Conservation (phyloP, 257 asterid genomes). For the Thymus mandschuricus region DNA sequence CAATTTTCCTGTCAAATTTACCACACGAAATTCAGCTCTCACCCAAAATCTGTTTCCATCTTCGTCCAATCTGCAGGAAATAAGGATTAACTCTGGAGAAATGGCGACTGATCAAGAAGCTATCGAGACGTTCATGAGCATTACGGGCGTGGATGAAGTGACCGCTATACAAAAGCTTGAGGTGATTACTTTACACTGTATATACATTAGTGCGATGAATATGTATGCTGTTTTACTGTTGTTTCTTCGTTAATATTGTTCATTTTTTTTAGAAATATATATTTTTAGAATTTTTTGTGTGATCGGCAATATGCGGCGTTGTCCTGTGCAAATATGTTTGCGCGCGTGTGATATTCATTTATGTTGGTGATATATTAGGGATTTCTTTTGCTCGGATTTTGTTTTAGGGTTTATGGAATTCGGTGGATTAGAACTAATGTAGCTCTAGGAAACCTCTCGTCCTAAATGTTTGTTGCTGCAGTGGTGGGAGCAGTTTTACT, state of each 20-base stretch:
- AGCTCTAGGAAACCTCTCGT: background rate
- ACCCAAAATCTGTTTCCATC: conserved; percentile 1
- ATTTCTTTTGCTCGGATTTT: conserved; percentile 12
- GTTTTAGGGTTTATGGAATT: background rate
- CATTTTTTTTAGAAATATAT: background rate
- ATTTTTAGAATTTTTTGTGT: background rate
- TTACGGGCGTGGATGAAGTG: conserved; percentile 52
- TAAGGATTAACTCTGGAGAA: conserved; percentile 20
- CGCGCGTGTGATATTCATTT: background rate
- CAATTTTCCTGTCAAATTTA: background rate
- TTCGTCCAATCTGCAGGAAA: background rate
- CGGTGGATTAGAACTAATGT: background rate
- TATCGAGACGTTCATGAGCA: conserved; percentile 49
- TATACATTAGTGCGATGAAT: background rate
- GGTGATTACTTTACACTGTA: conserved; percentile 24
- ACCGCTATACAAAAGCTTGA: conserved; percentile 44
- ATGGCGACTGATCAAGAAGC: conserved; percentile 52
- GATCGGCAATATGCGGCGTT: conserved; percentile 29
- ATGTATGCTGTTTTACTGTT: background rate
- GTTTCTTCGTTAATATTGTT: background rate
- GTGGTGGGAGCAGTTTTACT: background rate
- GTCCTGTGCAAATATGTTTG: background rate
- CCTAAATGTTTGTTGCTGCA: background rate
- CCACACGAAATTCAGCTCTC: background rate
- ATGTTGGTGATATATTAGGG: conserved; percentile 3